Evolutionary conservation across 1,139 yeast species (phyloP), one percentile per base, ranked within the genome.

Genomic region (Starmera stellimalicola): DNA sequence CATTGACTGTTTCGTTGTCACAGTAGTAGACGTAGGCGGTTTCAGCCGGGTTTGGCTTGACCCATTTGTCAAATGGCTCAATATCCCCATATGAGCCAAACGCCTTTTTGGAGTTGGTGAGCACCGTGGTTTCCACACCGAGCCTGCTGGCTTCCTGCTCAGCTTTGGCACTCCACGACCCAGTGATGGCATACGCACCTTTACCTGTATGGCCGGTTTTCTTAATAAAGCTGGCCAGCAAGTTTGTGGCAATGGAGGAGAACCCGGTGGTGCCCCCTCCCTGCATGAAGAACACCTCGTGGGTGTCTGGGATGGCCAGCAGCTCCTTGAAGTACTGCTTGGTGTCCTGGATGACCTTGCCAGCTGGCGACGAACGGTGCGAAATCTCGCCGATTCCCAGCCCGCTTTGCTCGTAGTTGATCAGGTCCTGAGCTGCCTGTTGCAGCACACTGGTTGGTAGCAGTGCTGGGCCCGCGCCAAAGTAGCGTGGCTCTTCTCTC

Each of bases 201-300:
- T 71, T 78, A 32, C 94, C 95, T 39, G 65, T 68, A 48, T 72
- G 73, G 24, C 85, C 85, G 18, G 78, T 69, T 51, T 68, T 77
- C 45, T 68, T 69, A 31, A 83, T 84, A 55, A 71, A 73, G 28
- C 80, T 67, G 22, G 95, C 94, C 41, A 80, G 58, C 61, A 91
- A 58, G 55, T 91, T 91, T 49, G 91, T 76, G 12, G 84, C 88
- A 37, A 85, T 70, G 7, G 94, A 74, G 6, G 97, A 82, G 51
- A 91, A 91, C 6, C 95, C 97, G 27, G 87, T 81, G 33, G 97
- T 88, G 41, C 97, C 98, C 40, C 98, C 98, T 41, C 98, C 97
- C 63, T 91, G 98, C 62, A 88, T 62, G 62, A 88, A 91, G 54
- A 91, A 78, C 2, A 88, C 91, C 54, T 87, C 97, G 55, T 91